Evolutionary conservation across 371 early-diverging fungal species (phyloP).

Genomic region (Dichotomocladium elegans): DNA sequence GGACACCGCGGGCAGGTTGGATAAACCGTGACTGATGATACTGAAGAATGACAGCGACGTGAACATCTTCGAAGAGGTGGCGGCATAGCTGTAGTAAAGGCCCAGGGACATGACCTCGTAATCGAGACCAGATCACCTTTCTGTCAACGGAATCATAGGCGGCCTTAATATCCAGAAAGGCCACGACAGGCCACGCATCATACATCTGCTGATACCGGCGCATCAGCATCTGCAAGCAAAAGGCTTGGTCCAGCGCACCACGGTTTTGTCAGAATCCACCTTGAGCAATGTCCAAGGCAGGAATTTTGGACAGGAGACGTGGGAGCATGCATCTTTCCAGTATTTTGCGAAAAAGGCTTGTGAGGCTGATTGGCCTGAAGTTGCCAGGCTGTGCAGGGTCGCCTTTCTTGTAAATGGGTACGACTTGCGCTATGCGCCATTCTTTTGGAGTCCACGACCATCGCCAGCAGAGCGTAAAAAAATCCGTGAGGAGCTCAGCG

Average conservation of each 20-base stretch:
- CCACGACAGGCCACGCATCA: background rate
- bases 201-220: background rate
- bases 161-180: conserved; percentile 20
- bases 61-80: conserved; percentile 13
- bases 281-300: conserved; percentile 13
- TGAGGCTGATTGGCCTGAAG: conserved; percentile 15
- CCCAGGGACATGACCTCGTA: background rate
- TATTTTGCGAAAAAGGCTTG: conserved; percentile 8
- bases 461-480: conserved; percentile 19
- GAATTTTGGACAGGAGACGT: background rate
- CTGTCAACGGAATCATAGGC: conserved; percentile 17
- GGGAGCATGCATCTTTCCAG: conserved; percentile 9
- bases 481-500: background rate
- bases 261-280: conserved; percentile 14
- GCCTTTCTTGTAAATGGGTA: conserved; percentile 23
- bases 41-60: background rate
- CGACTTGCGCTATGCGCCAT: conserved; percentile 22
- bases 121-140: conserved; percentile 6
- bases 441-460: conserved; percentile 13
- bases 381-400: conserved; percentile 2
- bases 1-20: conserved; percentile 12
- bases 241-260: conserved; percentile 19
- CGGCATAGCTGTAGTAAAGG: conserved; percentile 1
- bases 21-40: conserved; percentile 4
- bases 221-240: conserved; percentile 11